phyloP scores from a whole-genome alignment of 257 asterid species.

The Jasminum sambac region DNA sequence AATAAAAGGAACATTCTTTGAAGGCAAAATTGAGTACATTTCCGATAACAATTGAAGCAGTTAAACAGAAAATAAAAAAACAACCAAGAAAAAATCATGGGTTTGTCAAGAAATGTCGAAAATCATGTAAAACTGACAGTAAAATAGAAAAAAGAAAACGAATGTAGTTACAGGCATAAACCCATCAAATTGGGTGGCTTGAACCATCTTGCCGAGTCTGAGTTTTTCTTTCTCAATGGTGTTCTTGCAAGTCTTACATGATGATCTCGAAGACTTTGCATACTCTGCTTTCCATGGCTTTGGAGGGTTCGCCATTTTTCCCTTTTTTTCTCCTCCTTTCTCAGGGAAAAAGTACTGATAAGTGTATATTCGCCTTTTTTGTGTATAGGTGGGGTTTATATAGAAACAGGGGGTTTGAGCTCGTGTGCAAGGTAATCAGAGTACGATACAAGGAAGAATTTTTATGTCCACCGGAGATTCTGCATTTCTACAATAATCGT shows the following conservation, averaged over 20 bases:
- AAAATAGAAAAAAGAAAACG: neutral
- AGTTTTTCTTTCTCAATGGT: constrained; percentile 66
- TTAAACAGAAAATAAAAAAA: constrained; percentile 25
- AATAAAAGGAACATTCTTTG: constrained; percentile 4
- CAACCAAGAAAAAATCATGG: constrained; percentile 15
- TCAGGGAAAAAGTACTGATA: neutral
- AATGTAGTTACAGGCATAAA: constrained; percentile 69
- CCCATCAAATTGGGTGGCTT: constrained; percentile 85
- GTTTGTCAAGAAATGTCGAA: constrained; percentile 13
- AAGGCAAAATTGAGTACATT: neutral
- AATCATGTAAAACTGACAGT: neutral
- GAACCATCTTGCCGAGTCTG: constrained; percentile 95
- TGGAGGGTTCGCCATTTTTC: constrained; percentile 77
- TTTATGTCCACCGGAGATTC: neutral
- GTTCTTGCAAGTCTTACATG: constrained; percentile 82
- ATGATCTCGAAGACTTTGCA: constrained; percentile 86
- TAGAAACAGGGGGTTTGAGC: neutral
- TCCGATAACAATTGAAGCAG: neutral
- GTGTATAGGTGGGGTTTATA: neutral
- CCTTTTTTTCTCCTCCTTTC: neutral
- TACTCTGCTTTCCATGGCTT: constrained; percentile 94
- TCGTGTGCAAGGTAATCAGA: constrained; percentile 2
- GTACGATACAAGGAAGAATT: neutral
- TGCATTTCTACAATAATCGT: neutral
- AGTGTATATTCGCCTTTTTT: neutral